Conservation (phyloP, 768 basidiomycete species). For the Lepiota subincarnata region DNA sequence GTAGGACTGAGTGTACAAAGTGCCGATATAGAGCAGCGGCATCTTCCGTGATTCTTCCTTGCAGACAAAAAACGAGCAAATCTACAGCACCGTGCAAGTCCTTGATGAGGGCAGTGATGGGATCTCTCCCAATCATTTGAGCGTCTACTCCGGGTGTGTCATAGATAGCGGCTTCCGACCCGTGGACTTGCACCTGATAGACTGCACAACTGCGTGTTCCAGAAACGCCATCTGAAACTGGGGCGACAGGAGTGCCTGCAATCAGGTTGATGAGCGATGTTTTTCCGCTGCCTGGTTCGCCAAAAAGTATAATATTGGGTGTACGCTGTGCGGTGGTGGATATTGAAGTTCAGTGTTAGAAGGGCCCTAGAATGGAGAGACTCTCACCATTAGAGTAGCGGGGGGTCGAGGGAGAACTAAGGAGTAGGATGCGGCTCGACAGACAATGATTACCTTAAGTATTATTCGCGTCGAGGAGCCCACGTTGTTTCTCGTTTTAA, state of each 20-base stretch:
- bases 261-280: constrained; percentile 29
- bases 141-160: constrained; percentile 31
- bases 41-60: constrained; percentile 30
- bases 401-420: too few species aligned
- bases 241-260: constrained; percentile 17
- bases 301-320: constrained; percentile 29
- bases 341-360: too few species aligned
- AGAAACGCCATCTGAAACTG: constrained; percentile 25
- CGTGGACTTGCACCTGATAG: constrained; percentile 24
- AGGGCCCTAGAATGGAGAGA: too few species aligned
- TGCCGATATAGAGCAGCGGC: constrained; percentile 16
- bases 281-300: constrained; percentile 28
- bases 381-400: too few species aligned
- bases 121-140: constrained; percentile 15
- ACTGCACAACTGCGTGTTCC: constrained; percentile 29
- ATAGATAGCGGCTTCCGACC: constrained; percentile 23
- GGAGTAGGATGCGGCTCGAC: too few species aligned
- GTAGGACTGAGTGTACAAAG: constrained; percentile 34
- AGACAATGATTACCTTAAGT: too few species aligned
- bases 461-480: too few species aligned
- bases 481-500: too few species aligned
- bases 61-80: constrained; percentile 36
- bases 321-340: background rate
- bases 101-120: constrained; percentile 23
- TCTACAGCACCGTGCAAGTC: constrained; percentile 30